A percentile compares a stretch with the other conserved stretches of the same genome.
Conservation (phyloP, 2,329 filamentous ascomycete genomes). For the Ceratocystis eucalypticola region DNA sequence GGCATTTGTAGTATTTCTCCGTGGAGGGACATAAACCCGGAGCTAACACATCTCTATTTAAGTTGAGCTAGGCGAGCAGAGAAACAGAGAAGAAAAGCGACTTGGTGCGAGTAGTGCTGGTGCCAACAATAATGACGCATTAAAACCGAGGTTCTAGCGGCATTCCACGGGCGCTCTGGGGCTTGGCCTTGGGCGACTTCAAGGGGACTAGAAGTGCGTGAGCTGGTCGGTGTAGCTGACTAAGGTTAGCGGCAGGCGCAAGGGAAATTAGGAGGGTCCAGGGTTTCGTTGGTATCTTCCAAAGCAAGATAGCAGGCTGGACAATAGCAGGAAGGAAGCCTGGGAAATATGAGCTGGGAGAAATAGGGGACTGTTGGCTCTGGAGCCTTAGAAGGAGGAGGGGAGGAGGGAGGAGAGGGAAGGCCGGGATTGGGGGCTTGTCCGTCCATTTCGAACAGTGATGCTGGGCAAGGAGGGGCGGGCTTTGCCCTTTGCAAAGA, state of each 20-base stretch:
- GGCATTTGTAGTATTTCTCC: too few relatives aligned
- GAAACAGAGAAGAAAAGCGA: too few relatives aligned
- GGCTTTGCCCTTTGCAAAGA: not conserved
- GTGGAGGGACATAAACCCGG: not conserved
- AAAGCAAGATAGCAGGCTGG: not conserved
- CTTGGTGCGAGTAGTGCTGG: not conserved
- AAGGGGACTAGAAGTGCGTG: not conserved
- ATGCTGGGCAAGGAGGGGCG: too few relatives aligned
- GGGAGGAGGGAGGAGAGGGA: too few relatives aligned
- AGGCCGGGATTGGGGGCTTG: too few relatives aligned
- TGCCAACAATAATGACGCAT: not conserved
- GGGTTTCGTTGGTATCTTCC: not conserved
- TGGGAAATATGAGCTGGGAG: too few relatives aligned
- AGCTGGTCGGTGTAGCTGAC: not conserved
- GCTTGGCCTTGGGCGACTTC: not conserved
- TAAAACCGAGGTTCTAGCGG: conserved; percentile 3
- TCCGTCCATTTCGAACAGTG: too few relatives aligned
- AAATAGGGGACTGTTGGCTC: too few relatives aligned
- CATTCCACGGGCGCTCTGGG: conserved; percentile 1
- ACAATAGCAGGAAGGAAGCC: too few relatives aligned
- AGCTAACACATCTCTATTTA: not conserved
- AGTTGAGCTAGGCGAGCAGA: not conserved
- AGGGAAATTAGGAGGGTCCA: not conserved
- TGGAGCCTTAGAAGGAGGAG: too few relatives aligned
- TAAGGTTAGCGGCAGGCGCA: not conserved